Evolutionary conservation across 331 rosid genomes (phyloP).

Genomic region (Malus hybrid): DNA sequence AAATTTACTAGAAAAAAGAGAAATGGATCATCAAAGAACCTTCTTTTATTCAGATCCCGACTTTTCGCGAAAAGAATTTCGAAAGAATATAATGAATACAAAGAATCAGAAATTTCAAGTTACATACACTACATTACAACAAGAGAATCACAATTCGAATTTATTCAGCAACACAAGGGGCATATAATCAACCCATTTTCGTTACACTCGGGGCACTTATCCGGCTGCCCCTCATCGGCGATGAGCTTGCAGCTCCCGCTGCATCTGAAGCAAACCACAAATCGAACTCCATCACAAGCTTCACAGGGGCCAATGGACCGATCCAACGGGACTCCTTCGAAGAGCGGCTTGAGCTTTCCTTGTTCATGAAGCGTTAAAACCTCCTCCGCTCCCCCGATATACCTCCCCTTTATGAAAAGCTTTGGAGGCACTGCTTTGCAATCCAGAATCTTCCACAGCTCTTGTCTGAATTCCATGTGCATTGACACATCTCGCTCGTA

Average conservation of each 20-base stretch:
- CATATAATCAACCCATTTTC: conserved; percentile 70
- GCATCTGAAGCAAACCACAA: conserved; percentile 64
- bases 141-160: no score
- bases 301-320: conserved; percentile 45
- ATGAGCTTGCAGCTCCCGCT: conserved; percentile 53
- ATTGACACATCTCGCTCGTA: conserved; percentile 74
- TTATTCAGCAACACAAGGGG: conserved; percentile 35
- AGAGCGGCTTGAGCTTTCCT: conserved; percentile 48
- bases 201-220: conserved; percentile 46
- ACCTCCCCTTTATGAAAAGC: conserved; percentile 69
- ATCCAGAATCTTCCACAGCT: conserved; percentile 47
- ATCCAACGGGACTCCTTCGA: conserved; percentile 50
- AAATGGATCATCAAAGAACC: no score
- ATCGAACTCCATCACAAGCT: conserved; percentile 69
- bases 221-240: conserved; percentile 21
- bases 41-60: no score
- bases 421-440: conserved; percentile 58
- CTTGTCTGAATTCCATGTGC: conserved; percentile 70
- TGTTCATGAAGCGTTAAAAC: conserved; percentile 64
- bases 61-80: no score
- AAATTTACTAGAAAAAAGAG: no score
- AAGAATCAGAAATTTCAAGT: no score
- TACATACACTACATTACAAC: no score
- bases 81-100: no score
- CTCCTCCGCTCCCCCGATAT: conserved; percentile 76